These are phyloP conservation scores for Irineochytrium annulatum DNA, from an alignment of 192 early-diverging fungal species.

Conservation along the genomic window DNA sequence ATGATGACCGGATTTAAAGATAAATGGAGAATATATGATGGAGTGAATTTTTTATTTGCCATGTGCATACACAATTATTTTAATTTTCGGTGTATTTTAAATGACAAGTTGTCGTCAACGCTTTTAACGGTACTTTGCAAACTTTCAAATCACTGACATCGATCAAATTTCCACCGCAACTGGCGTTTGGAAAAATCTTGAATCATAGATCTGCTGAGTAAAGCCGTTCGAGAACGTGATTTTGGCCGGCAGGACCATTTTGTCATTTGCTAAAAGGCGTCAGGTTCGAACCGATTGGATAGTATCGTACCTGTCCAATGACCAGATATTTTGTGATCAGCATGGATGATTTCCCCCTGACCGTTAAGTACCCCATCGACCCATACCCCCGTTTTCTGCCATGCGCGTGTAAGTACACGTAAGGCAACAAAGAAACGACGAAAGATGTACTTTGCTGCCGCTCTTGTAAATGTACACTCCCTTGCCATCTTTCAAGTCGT, in stretches of 20 bases:
- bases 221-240: constrained; percentile 40
- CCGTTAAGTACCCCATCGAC: constrained; percentile 38
- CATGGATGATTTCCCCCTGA: constrained; percentile 43
- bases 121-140: too few species aligned
- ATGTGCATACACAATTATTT: too few species aligned
- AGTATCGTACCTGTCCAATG: constrained; percentile 32
- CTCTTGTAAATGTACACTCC: constrained; percentile 37
- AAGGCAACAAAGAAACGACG: neutral
- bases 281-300: too few species aligned
- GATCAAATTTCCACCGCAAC: too few species aligned
- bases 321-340: constrained; percentile 47
- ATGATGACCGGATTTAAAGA: too few species aligned
- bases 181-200: constrained; percentile 25
- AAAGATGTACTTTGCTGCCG: constrained; percentile 42
- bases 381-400: constrained; percentile 41
- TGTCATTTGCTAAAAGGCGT: too few species aligned
- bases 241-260: constrained; percentile 38
- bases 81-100: too few species aligned
- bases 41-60: too few species aligned
- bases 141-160: too few species aligned
- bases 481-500: constrained; percentile 50
- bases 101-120: too few species aligned
- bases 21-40: too few species aligned
- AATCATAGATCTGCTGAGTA: constrained; percentile 30
- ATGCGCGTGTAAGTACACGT: neutral